Conservation (phyloP, 345 rosid genomes). For the Rhizophora mangle region DNA sequence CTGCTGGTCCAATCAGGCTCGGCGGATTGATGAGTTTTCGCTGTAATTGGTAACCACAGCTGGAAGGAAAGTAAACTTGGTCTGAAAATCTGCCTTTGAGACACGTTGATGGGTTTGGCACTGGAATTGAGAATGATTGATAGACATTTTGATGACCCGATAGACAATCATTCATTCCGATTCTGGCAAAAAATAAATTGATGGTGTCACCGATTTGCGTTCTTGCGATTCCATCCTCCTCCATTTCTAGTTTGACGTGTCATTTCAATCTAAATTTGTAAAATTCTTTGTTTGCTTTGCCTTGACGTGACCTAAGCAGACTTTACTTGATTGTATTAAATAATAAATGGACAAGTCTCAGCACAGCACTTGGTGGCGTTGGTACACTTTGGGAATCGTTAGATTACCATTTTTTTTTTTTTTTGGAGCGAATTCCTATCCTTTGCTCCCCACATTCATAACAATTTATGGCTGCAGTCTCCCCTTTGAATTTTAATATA, state of each 20-base stretch:
- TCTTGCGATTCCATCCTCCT: not conserved
- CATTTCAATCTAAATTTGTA: not conserved
- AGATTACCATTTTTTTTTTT: conserved; percentile 9
- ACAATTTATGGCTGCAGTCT: not conserved
- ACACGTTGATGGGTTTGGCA: conserved; percentile 10
- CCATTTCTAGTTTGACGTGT: not conserved
- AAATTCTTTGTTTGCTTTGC: no score
- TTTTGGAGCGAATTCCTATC: conserved; percentile 15
- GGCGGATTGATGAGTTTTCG: not conserved
- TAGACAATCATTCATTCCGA: not conserved
- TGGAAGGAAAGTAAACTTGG: conserved; percentile 2
- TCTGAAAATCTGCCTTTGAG: conserved; percentile 10
- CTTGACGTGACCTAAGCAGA: no score
- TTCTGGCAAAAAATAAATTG: not conserved
- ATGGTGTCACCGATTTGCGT: not conserved
- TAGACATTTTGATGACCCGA: not conserved
- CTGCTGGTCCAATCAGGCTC: not conserved
- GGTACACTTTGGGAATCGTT: conserved; percentile 19
- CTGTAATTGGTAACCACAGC: not conserved
- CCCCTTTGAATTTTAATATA: no score
- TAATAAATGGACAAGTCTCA: no score
- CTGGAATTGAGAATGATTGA: conserved; percentile 9
- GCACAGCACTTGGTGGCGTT: no score
- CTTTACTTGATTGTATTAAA: no score
- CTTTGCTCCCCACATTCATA: conserved; percentile 27